These are phyloP conservation scores for Pseudoturritis turrita DNA, from an alignment of 345 rosid species.

Conservation along the genomic window DNA sequence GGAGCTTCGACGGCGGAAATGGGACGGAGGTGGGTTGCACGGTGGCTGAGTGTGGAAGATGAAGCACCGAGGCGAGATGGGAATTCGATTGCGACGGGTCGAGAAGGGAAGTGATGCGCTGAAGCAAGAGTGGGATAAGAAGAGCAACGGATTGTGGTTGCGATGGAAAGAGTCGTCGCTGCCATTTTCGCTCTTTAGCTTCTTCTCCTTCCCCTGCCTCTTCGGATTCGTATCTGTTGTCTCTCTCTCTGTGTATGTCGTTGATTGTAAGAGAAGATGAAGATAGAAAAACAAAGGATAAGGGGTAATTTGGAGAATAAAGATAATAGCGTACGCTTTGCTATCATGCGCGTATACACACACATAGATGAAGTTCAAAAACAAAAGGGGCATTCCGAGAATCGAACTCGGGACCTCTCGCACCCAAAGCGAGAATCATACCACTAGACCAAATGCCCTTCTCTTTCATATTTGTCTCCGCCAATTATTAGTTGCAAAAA, in stretches of 20 bases:
- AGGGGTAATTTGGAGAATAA: too few relatives aligned
- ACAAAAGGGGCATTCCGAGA: conserved; percentile 68
- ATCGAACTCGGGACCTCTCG: conserved; percentile 82
- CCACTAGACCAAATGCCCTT: conserved; percentile 84
- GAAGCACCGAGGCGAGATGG: conserved; percentile 32
- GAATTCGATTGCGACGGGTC: conserved; percentile 35
- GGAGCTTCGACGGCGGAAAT: conserved; percentile 61
- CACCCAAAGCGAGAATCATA: conserved; percentile 81
- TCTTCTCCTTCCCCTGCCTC: too few relatives aligned
- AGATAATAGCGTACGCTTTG: too few relatives aligned
- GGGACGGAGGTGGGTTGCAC: conserved; percentile 48
- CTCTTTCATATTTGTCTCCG: too few relatives aligned
- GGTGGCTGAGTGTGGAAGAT: conserved; percentile 32
- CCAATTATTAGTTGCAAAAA: too few relatives aligned
- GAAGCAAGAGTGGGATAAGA: conserved; percentile 26
- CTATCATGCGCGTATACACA: too few relatives aligned
- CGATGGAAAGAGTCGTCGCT: conserved; percentile 36
- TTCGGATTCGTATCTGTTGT: too few relatives aligned
- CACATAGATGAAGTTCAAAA: too few relatives aligned
- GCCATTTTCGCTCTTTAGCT: conserved; percentile 33
- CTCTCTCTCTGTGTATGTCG: too few relatives aligned
- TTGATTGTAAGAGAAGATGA: too few relatives aligned
- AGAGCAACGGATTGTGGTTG: conserved; percentile 36
- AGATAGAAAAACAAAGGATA: too few relatives aligned
- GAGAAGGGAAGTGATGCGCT: conserved; percentile 16